Conservation (phyloP, 345 rosid species). For the Lumnitzera racemosa region DNA sequence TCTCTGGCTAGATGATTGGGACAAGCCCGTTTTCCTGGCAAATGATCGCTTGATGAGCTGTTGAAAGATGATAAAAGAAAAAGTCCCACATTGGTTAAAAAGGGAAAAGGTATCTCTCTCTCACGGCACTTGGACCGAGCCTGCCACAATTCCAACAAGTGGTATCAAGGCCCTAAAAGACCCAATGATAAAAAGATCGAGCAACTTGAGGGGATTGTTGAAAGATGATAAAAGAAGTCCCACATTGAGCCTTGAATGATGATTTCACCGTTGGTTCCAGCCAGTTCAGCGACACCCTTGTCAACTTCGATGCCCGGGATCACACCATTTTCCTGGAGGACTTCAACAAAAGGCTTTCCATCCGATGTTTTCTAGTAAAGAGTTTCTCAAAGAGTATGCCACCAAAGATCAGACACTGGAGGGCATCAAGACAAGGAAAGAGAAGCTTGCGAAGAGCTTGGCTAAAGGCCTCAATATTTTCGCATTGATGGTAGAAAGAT, state of each 20-base stretch:
- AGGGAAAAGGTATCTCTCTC: too few species aligned
- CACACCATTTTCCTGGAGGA: constrained; percentile 73
- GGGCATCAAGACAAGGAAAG: constrained; percentile 67
- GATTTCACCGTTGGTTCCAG: constrained; percentile 85
- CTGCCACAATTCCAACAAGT: too few species aligned
- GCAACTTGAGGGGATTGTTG: too few species aligned
- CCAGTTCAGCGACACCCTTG: constrained; percentile 78
- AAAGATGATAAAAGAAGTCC: too few species aligned
- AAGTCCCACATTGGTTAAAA: too few species aligned
- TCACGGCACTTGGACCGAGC: too few species aligned
- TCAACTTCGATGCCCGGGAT: constrained; percentile 93
- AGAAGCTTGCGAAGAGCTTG: constrained; percentile 94
- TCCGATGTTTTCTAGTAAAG: constrained; percentile 74
- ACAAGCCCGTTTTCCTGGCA: constrained; percentile 95
- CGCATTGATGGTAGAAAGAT: constrained; percentile 78
- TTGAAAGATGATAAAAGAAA: too few species aligned
- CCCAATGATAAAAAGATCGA: too few species aligned
- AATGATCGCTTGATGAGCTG: constrained; percentile 83
- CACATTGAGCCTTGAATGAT: constrained; percentile 62
- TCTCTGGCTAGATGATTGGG: constrained; percentile 89
- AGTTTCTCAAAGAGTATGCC: constrained; percentile 92
- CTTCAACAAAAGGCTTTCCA: constrained; percentile 77
- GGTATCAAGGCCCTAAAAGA: too few species aligned
- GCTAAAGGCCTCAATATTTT: constrained; percentile 86
- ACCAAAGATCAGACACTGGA: constrained; percentile 60